Percentiles rank a stretch among this genome's conserved stretches.
These are phyloP conservation scores for Odontarrhena argentea DNA, from an alignment of 345 rosid genomes.

Conservation along the genomic window DNA sequence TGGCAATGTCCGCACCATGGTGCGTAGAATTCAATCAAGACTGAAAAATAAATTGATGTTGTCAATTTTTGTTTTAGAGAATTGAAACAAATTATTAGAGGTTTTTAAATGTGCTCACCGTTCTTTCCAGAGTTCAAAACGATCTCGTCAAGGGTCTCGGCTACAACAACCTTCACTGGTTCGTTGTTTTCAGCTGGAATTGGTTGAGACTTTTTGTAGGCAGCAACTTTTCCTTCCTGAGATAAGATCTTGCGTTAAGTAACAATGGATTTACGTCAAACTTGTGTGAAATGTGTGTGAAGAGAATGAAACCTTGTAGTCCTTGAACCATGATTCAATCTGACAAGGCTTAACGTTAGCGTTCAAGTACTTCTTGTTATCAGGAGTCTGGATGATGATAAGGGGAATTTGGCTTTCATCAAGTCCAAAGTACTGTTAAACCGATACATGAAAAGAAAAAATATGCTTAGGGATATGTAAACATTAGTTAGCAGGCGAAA, in stretches of 20 bases:
- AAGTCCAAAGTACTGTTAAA: constrained; percentile 86
- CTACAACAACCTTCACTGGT: constrained; percentile 92
- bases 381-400: constrained; percentile 63
- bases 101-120: constrained; percentile 49
- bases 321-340: constrained; percentile 83
- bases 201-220: constrained; percentile 81
- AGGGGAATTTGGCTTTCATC: constrained; percentile 83
- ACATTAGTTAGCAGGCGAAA: background rate
- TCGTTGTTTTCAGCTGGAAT: constrained; percentile 78
- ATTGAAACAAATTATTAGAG: background rate
- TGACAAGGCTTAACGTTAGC: constrained; percentile 64
- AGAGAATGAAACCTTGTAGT: constrained; percentile 63
- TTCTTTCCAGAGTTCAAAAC: constrained; percentile 85
- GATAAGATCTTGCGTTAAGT: constrained; percentile 37
- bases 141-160: constrained; percentile 74
- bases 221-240: constrained; percentile 83
- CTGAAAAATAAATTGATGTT: constrained; percentile 35
- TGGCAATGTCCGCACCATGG: constrained; percentile 99
- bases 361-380: constrained; percentile 79
- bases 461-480: constrained; percentile 15
- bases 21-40: constrained; percentile 89
- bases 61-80: constrained; percentile 12
- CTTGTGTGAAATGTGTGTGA: background rate
- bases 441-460: constrained; percentile 26
- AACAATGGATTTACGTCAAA: background rate